Evolutionary conservation across 108 stramenopile genomes (phyloP), one percentile per base, ranked within the genome.

Genomic region (Nitzschia putrida): DNA sequence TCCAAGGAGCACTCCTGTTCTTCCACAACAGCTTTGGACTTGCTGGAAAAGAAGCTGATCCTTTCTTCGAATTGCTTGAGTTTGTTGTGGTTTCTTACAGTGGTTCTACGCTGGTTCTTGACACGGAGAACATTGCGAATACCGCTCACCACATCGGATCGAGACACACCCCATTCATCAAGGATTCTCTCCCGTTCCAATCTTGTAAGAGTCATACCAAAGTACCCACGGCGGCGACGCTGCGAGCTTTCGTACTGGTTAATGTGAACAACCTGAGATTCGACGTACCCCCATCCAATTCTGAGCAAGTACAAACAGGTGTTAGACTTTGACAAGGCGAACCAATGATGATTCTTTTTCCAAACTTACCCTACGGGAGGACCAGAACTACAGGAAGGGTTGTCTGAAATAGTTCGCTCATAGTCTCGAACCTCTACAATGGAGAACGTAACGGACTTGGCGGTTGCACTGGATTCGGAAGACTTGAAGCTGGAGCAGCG

Each of bases 61-160:
- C 63, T 45, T 37, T 76, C 66, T 58, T 85, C 80, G 5, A 85
- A 29, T 53, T 73, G 76, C 0, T 58, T 26, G 7, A 68, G 44
- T 68, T 85, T 85, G 42, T 66, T 47, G 9, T 84, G 47, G 55
- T 91, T 91, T n/a, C 61, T 61, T 4, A 88, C 82, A 3, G 90
- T 88, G 12, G 72, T 72, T 22, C 84, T 64, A 20, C 90, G 64
- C 64, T 85, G 82, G 14, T 76, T 72, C 66, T 91, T 91, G 11
- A 63, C 72, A 49, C 82, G 78, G 34, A 77, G 76, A 29, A 76
- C 66, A 5, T 52, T 57, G 2, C 90, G 85, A 12, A 86, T 87
- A 0, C 79, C 61, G 1, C 20, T 37, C 14, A 75, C 87, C 34
- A 91, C 83, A 3, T 84, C 72, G 14, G 50, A n/a, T 20, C 66